Evolutionary conservation across 306 rosid genomes (phyloP).

Genomic region (Geum urbanum): DNA sequence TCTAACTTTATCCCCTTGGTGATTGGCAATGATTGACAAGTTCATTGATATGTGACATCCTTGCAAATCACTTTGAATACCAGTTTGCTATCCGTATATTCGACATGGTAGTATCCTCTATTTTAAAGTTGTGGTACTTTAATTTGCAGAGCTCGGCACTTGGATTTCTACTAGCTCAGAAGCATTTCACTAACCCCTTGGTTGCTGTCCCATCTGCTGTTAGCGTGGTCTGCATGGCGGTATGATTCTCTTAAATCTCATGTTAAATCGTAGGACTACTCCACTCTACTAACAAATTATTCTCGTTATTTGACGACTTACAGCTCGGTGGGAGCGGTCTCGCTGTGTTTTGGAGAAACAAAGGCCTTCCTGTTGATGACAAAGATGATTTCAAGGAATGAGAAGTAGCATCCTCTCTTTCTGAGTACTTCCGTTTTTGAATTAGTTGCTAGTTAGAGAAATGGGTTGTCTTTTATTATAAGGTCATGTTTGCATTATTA

Average conservation of each 20-base stretch:
- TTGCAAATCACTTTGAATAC: background rate
- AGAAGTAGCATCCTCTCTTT: slow-evolving; percentile 11
- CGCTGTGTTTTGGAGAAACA: slow-evolving; percentile 88
- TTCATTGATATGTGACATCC: background rate
- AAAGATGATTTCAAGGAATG: slow-evolving; percentile 91
- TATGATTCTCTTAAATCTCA: slow-evolving; percentile 24
- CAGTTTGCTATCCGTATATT: background rate
- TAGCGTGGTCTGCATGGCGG: slow-evolving; percentile 97
- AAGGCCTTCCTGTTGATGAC: slow-evolving; percentile 68
- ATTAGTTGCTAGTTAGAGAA: background rate
- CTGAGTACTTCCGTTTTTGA: background rate
- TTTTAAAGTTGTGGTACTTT: background rate
- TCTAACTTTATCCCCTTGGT: background rate
- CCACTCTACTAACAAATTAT: background rate
- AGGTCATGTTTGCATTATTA: slow-evolving; percentile 4
- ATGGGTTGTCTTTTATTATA: background rate
- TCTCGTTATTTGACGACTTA: slow-evolving; percentile 1
- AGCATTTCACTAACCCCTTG: slow-evolving; percentile 83
- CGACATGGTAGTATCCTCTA: background rate
- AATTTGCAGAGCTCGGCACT: slow-evolving; percentile 85
- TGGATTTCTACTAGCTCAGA: slow-evolving; percentile 92
- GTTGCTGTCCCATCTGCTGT: slow-evolving; percentile 96
- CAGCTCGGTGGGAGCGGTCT: slow-evolving; percentile 96
- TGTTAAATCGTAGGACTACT: background rate
- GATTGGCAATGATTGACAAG: background rate